phyloP scores from a whole-genome alignment of 2,329 filamentous ascomycete species.

The Xylariaceae sp. region DNA sequence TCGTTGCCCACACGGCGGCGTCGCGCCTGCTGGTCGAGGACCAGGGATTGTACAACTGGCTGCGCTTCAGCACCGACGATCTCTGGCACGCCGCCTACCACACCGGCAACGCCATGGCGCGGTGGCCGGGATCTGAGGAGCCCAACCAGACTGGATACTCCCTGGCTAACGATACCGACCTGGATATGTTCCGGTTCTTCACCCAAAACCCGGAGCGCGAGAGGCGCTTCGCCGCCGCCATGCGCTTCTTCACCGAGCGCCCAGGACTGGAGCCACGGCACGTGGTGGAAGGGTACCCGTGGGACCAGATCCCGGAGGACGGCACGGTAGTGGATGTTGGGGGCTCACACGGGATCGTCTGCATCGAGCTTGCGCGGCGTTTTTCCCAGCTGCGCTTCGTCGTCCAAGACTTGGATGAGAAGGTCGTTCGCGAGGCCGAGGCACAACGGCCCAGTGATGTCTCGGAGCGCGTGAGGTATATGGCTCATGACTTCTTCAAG shows the following conservation, averaged over 20 bases:
- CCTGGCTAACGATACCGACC: conserved; percentile 39
- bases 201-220: conserved; percentile 37
- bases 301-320: conserved; percentile 30
- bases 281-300: conserved; percentile 46
- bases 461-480: conserved; percentile 14
- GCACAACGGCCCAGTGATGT: conserved; percentile 2
- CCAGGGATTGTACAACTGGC: conserved; percentile 37
- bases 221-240: conserved; percentile 44
- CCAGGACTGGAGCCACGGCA: conserved; percentile 47
- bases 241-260: conserved; percentile 38
- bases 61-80: conserved; percentile 5
- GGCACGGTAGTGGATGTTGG: conserved; percentile 9
- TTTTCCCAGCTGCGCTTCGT: conserved; percentile 39
- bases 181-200: conserved; percentile 45
- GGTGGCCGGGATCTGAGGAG: conserved; percentile 34
- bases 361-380: conserved; percentile 6
- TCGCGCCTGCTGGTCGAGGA: conserved; percentile 25
- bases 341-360: conserved; percentile 8
- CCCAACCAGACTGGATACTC: conserved; percentile 42
- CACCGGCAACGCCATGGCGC: conserved; percentile 6
- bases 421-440: conserved; percentile 1
- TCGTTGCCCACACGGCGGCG: conserved; percentile 14
- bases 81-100: conserved; percentile 8
- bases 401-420: conserved; percentile 40
- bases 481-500: conserved; percentile 35